Evolutionary conservation across 345 rosid genomes (phyloP).

Genomic region (Hibiscus mutabilis): DNA sequence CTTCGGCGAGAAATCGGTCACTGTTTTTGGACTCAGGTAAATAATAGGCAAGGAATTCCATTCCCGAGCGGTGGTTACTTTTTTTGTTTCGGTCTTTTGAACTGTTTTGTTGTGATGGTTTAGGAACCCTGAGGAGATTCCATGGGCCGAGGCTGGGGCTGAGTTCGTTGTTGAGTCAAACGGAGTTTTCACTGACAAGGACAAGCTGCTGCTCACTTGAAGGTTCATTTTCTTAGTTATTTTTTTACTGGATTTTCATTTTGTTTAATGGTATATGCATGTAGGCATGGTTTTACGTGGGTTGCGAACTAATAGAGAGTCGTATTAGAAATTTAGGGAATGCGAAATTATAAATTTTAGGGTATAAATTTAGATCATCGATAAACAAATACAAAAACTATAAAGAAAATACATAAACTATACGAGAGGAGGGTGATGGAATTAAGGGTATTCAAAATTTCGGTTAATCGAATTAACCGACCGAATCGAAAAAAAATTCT

Average conservation of each 20-base stretch:
- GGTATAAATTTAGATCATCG: too few relatives aligned
- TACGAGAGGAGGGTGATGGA: too few relatives aligned
- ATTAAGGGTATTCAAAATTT: too few relatives aligned
- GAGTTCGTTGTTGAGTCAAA: slow-evolving; percentile 86
- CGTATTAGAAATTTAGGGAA: too few relatives aligned
- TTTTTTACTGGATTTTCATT: neutral
- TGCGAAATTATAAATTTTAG: too few relatives aligned
- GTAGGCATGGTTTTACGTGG: too few relatives aligned
- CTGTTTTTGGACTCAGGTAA: slow-evolving; percentile 77
- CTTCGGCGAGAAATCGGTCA: slow-evolving; percentile 71
- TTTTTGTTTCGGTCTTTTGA: neutral
- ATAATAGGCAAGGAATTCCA: neutral
- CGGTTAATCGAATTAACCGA: too few relatives aligned
- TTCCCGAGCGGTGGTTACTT: neutral
- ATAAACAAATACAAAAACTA: too few relatives aligned
- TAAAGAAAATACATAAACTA: too few relatives aligned
- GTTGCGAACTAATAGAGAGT: too few relatives aligned
- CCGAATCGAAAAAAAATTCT: too few relatives aligned
- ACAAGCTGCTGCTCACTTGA: slow-evolving; percentile 95
- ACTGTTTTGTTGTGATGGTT: neutral
- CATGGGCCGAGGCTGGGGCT: slow-evolving; percentile 80
- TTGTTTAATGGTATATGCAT: neutral
- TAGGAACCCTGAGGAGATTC: slow-evolving; percentile 96
- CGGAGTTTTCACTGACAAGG: slow-evolving; percentile 96
- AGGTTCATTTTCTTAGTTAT: slow-evolving; percentile 30